A percentile compares a stretch with the other conserved stretches of the same genome.
Conservation (phyloP, 768 basidiomycete genomes). For the Strobilomyces echinocephalus region DNA sequence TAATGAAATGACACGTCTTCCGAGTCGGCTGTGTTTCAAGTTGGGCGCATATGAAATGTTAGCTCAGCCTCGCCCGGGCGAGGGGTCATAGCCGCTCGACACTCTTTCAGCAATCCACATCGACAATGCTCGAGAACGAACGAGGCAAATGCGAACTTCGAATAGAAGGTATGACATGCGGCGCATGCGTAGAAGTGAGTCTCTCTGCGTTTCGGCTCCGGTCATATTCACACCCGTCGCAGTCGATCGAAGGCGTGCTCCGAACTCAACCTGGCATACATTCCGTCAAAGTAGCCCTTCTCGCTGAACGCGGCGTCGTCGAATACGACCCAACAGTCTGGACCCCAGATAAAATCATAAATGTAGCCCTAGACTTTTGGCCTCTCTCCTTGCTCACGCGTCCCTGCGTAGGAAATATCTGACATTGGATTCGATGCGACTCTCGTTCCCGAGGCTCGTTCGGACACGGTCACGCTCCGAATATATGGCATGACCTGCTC, state of each 20-base stretch:
- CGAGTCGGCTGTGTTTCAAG: background rate
- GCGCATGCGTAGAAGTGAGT: slow-evolving; percentile 80
- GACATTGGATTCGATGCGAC: slow-evolving; percentile 92
- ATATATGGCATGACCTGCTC: slow-evolving; percentile 92
- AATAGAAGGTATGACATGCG: slow-evolving; percentile 89
- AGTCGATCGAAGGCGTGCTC: slow-evolving; percentile 86
- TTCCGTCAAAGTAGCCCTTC: slow-evolving; percentile 90
- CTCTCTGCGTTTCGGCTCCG: background rate
- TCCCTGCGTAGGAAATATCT: slow-evolving; percentile 69
- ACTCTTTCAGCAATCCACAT: background rate
- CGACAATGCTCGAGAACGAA: slow-evolving; percentile 9
- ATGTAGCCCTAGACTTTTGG: slow-evolving; percentile 35
- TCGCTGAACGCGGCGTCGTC: slow-evolving; percentile 88
- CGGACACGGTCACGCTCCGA: slow-evolving; percentile 68
- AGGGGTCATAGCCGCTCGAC: background rate
- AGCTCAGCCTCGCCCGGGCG: background rate
- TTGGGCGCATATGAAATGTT: background rate
- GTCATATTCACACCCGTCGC: background rate
- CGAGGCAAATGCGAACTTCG: slow-evolving; percentile 68
- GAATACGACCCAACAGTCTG: slow-evolving; percentile 85
- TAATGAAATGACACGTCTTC: background rate
- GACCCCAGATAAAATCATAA: slow-evolving; percentile 74
- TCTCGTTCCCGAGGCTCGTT: slow-evolving; percentile 57
- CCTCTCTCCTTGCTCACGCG: slow-evolving; percentile 3
- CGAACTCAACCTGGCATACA: slow-evolving; percentile 82